A percentile compares a stretch with the other conserved stretches of the same genome.
Evolutionary conservation across 495 filamentous ascomycete species (phyloP).

Genomic region (Penicillium riverlandense): DNA sequence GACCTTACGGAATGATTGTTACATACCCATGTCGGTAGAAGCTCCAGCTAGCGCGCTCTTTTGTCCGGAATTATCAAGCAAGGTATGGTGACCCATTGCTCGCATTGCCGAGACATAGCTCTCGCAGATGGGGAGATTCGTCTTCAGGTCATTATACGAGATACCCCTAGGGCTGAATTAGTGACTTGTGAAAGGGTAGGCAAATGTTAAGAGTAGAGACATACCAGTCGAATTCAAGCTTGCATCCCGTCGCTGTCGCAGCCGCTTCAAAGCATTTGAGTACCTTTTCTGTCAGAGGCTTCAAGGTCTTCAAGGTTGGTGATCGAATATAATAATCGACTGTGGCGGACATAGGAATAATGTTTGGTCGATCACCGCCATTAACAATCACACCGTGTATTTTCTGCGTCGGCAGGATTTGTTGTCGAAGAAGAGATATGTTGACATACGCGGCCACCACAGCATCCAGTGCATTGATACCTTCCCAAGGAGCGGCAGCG

Average conservation of each 20-base stretch:
- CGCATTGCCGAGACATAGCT: slow-evolving; percentile 46
- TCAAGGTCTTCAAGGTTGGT: slow-evolving; percentile 33
- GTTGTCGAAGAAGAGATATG: slow-evolving; percentile 54
- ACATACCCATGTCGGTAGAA: slow-evolving; percentile 36
- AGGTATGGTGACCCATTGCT: slow-evolving; percentile 32
- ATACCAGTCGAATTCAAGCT: slow-evolving; percentile 36
- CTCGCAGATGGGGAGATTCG: slow-evolving; percentile 42
- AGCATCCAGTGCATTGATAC: slow-evolving; percentile 61
- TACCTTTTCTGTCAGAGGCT: slow-evolving; percentile 40
- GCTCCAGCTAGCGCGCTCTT: slow-evolving; percentile 16
- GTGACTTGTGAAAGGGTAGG: background rate
- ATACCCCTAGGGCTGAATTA: slow-evolving; percentile 19
- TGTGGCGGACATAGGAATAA: slow-evolving; percentile 47
- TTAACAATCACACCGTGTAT: slow-evolving; percentile 40
- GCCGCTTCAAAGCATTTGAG: slow-evolving; percentile 51
- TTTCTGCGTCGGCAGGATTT: slow-evolving; percentile 40
- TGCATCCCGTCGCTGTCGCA: slow-evolving; percentile 49
- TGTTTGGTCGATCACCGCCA: slow-evolving; percentile 40
- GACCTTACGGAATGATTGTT: too few species aligned
- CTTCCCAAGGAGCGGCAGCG: slow-evolving; percentile 56
- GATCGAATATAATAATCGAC: slow-evolving; percentile 53
- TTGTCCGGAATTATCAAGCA: slow-evolving; percentile 36
- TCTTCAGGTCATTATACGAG: slow-evolving; percentile 47
- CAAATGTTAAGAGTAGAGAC: background rate
- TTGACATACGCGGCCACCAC: slow-evolving; percentile 55